Evolutionary conservation across 2,329 filamentous ascomycete genomes (phyloP).

Genomic region (Fusarium sp.): DNA sequence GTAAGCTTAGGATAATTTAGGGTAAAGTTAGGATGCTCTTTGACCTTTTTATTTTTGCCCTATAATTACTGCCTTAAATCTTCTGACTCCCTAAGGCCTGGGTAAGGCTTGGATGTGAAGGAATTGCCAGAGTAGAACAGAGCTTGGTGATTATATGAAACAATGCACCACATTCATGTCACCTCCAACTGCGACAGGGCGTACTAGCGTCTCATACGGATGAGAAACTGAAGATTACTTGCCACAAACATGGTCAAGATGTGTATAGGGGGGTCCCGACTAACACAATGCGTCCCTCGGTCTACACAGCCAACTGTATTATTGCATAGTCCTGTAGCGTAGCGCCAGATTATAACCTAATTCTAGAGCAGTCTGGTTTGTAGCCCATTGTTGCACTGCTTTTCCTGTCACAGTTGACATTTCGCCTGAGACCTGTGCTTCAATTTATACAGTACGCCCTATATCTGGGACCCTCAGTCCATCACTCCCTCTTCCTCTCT

Average conservation of each 20-base stretch:
- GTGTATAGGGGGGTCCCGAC: not conserved
- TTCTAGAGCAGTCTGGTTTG: not conserved
- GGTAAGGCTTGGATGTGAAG: conserved; percentile 1
- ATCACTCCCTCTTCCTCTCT: conserved; percentile 41
- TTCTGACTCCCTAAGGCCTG: not conserved
- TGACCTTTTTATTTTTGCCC: too few relatives aligned
- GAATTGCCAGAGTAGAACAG: not conserved
- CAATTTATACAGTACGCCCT: not conserved
- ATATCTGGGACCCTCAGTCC: not conserved
- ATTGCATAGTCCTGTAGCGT: not conserved
- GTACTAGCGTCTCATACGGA: not conserved
- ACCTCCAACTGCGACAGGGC: not conserved
- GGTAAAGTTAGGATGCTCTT: too few relatives aligned
- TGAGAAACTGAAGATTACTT: not conserved
- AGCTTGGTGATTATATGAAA: not conserved
- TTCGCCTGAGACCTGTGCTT: not conserved
- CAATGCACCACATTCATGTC: not conserved
- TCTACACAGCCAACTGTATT: not conserved
- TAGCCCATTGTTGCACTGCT: not conserved
- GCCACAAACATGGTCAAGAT: not conserved
- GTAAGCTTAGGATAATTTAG: too few relatives aligned
- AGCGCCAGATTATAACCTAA: not conserved
- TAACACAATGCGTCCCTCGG: not conserved
- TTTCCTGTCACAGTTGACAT: not conserved
- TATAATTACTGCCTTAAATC: too few relatives aligned